Evolutionary conservation across 108 stramenopile species (phyloP).

Genomic region (Epithemia pelagica): DNA sequence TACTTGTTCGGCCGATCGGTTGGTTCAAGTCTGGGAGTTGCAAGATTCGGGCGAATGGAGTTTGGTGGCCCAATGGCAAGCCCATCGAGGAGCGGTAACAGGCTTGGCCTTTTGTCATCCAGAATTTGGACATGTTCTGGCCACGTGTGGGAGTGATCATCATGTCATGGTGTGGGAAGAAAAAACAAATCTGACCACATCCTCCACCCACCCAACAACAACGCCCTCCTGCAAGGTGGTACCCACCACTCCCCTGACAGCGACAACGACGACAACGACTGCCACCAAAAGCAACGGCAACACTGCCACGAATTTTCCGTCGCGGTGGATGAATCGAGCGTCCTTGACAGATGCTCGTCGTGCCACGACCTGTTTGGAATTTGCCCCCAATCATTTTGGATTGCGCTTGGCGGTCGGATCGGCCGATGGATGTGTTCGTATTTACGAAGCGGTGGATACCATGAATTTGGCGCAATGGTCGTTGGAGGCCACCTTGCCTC

Average conservation of each 20-base stretch:
- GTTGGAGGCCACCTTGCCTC: constrained; percentile 39
- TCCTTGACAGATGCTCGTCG: constrained; percentile 74
- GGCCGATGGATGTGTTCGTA: constrained; percentile 82
- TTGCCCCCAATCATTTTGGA: constrained; percentile 88
- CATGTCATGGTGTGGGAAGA: constrained; percentile 92
- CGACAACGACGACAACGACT: constrained; percentile 3
- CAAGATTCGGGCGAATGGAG: constrained; percentile 62
- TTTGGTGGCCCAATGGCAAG: constrained; percentile 75
- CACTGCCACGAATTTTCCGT: constrained; percentile 15
- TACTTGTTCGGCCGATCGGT: constrained; percentile 82
- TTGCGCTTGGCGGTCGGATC: constrained; percentile 83
- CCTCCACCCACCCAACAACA: constrained; percentile 14
- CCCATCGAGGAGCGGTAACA: constrained; percentile 75
- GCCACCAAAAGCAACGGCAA: constrained; percentile 12
- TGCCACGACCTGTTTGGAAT: constrained; percentile 79
- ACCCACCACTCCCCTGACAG: constrained; percentile 8
- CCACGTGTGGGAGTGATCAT: constrained; percentile 85
- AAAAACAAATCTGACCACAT: constrained; percentile 29
- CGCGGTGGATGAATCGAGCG: constrained; percentile 77
- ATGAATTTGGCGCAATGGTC: constrained; percentile 88
- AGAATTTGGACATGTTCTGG: constrained; percentile 90
- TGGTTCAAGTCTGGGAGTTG: constrained; percentile 86
- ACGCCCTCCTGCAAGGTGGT: background rate
- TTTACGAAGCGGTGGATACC: constrained; percentile 91
- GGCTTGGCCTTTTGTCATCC: constrained; percentile 91